Base-by-base conservation (phyloP, 2,329 filamentous ascomycete genomes). In the Tolypocladium inflatum region DNA sequence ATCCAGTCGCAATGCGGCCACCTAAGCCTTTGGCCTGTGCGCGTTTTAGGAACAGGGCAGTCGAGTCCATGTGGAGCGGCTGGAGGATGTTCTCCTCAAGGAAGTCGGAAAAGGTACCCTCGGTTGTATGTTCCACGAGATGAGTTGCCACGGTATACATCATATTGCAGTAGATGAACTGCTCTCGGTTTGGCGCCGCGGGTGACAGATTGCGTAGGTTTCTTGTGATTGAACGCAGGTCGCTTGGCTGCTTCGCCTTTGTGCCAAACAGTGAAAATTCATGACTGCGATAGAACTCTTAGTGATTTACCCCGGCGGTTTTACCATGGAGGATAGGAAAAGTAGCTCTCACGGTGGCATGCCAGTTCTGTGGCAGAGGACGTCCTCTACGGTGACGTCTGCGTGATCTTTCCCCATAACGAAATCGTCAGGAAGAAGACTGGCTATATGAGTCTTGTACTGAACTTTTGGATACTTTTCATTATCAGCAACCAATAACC, bases 111-210 rank as follows among this genome's bases (percentile, higher is more conserved):
- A 68, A 67, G n/a, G 43, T 41, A 4, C 61, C 53, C 6, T 57
- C 55, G 7, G 48, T 61, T 26, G 58, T 62, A 2, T 58, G 51
- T 52, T 69, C 63, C 1, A 69, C 62, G 10, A 69, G 58, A 53
- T 68, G 55, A 1, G 63, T 60, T 5, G 63, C 59, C 2, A 56
- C 66, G 1, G 66, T 67, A 52, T 63, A 69, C 66, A 69, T 68
- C 60, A 67, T 65, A 39, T 67, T 69, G 57, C 61, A 64, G 60
- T 68, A 68, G 26, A 64, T 58, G 54, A 63, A 65, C 55, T 61
- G 60, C 19, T 62, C 57, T 5, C 66, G 63, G 0, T 66, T 58
- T 0, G 66, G 65, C 4, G 64, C 63, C 4, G 60, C 60, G 13
- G 62, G 35, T 2, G 59, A 48, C n/a, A 69, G 59, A 41, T 68